Evolutionary conservation across 2,329 filamentous ascomycete species (phyloP).

Genomic region (Graphilbum ipis-grandicollis): DNA sequence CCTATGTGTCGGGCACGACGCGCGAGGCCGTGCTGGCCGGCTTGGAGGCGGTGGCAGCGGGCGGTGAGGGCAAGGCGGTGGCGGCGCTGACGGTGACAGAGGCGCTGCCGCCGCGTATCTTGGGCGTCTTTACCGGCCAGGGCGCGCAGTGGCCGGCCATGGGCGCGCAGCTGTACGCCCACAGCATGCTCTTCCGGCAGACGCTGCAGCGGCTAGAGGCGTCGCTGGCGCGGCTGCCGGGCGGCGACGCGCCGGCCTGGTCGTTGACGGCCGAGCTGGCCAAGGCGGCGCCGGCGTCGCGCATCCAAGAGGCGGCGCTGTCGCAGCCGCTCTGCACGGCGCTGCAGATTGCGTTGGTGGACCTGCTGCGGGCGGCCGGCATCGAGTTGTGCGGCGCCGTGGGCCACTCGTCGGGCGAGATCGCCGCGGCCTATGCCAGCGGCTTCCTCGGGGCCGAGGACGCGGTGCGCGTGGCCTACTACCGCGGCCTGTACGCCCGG

Average conservation of each 20-base stretch:
- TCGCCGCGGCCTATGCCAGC: conserved; percentile 30
- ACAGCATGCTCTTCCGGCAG: conserved; percentile 5
- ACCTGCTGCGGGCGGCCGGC: conserved; percentile 19
- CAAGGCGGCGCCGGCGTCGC: conserved; percentile 16
- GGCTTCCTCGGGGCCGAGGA: conserved; percentile 22
- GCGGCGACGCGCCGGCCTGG: conserved; percentile 18
- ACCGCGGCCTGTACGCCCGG: conserved; percentile 20
- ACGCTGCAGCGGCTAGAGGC: conserved; percentile 9
- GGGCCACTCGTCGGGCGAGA: conserved; percentile 33
- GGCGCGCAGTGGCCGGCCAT: conserved; percentile 14
- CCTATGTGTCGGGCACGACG: conserved; percentile 2
- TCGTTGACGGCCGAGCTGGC: conserved; percentile 20
- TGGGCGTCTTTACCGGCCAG: conserved; percentile 14
- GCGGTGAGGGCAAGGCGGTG: background rate
- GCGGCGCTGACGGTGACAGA: background rate
- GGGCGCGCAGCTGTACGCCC: conserved; percentile 14
- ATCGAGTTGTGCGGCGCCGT: conserved; percentile 19
- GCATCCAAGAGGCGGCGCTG: conserved; percentile 21
- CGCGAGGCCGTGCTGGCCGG: background rate
- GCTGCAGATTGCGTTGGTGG: conserved; percentile 27
- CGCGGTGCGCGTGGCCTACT: conserved; percentile 27
- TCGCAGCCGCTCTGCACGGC: conserved; percentile 25
- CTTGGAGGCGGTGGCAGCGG: background rate
- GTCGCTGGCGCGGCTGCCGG: conserved; percentile 11
- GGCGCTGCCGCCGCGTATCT: background rate